These are phyloP conservation scores for Cryptococcus depauperatus DNA, from an alignment of 1,284 basidiomycete species.

Conservation along the genomic window DNA sequence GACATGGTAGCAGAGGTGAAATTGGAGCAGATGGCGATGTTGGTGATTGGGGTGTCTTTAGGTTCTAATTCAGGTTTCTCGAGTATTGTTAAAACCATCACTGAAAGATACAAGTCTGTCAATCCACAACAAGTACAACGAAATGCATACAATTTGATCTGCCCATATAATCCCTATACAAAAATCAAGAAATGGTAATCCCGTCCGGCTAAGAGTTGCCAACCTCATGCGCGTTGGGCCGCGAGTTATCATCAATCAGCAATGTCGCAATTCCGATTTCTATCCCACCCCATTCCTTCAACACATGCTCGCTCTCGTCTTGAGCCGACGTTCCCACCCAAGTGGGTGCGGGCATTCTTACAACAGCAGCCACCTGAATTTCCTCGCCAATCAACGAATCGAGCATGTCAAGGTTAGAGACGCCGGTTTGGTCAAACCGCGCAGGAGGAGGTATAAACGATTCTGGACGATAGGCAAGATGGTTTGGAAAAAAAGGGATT, in stretches of 20 bases:
- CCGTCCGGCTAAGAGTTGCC: too few relatives aligned
- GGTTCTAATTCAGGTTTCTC: constrained; percentile 57
- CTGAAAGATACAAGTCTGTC: constrained; percentile 1
- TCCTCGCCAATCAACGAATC: constrained; percentile 24
- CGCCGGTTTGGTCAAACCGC: constrained; percentile 12
- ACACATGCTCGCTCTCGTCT: constrained; percentile 19
- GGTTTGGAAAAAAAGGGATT: constrained; percentile 37
- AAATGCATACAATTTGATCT: neutral
- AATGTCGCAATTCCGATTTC: constrained; percentile 24
- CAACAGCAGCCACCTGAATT: constrained; percentile 31
- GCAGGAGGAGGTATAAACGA: constrained; percentile 24
- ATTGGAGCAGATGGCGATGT: constrained; percentile 64
- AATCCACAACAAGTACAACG: neutral
- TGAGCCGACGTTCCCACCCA: constrained; percentile 9
- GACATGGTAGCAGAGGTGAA: constrained; percentile 32
- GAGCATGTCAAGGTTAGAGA: constrained; percentile 9
- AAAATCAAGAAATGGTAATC: too few relatives aligned
- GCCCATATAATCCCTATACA: neutral
- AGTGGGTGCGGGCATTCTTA: constrained; percentile 32
- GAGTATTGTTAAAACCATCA: constrained; percentile 1
- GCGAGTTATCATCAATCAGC: constrained; percentile 4
- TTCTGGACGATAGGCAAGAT: constrained; percentile 34
- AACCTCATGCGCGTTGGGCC: too few relatives aligned
- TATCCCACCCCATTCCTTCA: constrained; percentile 27
- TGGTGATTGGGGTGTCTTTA: constrained; percentile 77